Evolutionary conservation across 2,329 filamentous ascomycete species (phyloP).

Genomic region (Didymella pinodella): DNA sequence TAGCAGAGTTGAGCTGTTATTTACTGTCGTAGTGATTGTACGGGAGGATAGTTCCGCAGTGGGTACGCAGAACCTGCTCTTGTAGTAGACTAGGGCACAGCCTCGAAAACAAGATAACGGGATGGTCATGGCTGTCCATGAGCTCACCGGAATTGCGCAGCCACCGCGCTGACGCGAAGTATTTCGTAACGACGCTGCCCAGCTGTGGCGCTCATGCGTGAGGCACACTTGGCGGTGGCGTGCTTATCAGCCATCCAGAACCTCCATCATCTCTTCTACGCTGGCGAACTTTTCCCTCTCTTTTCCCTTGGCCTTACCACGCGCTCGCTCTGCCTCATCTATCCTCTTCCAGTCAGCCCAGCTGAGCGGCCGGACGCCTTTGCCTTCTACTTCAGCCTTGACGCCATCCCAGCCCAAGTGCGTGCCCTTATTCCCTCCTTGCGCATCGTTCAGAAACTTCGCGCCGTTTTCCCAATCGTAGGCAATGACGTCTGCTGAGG

Average conservation of each 20-base stretch:
- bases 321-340: conserved; percentile 75
- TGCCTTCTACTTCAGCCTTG: conserved; percentile 63
- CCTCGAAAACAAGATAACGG: too few species aligned
- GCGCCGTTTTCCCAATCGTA: conserved; percentile 71
- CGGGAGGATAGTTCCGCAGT: too few species aligned
- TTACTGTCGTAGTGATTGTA: too few species aligned
- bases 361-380: conserved; percentile 69
- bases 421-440: conserved; percentile 45
- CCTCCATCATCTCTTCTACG: conserved; percentile 65
- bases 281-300: conserved; percentile 73
- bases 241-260: conserved; percentile 43
- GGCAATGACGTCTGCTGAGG: conserved; percentile 82
- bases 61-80: too few species aligned
- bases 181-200: too few species aligned
- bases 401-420: conserved; percentile 80
- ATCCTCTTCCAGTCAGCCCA: conserved; percentile 91
- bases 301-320: conserved; percentile 74
- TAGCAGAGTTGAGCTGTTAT: too few species aligned
- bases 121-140: too few species aligned
- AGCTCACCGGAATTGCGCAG: too few species aligned
- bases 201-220: too few species aligned
- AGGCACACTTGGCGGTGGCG: too few species aligned
- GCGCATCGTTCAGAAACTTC: conserved; percentile 59
- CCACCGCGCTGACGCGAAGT: too few species aligned
- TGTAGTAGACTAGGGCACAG: too few species aligned